These are phyloP conservation scores for Eucalyptus grandis DNA, from an alignment of 345 rosid genomes.

Conservation along the genomic window DNA sequence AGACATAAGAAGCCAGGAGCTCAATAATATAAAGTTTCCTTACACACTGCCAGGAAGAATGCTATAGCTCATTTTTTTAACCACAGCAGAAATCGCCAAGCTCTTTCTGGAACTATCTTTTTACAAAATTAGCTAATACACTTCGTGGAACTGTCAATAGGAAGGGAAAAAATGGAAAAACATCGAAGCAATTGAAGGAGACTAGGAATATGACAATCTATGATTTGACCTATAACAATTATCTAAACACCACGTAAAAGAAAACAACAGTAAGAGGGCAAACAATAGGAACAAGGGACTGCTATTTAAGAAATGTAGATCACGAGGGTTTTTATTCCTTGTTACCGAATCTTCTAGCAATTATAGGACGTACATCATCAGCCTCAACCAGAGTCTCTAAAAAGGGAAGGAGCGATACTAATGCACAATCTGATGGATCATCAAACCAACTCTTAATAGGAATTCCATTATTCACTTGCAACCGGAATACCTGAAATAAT, in stretches of 20 bases:
- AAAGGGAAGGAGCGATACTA: slow-evolving; percentile 82
- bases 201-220: neutral
- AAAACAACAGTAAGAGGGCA: neutral
- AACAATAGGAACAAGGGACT: neutral
- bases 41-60: neutral
- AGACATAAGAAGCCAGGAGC: neutral
- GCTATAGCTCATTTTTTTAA: neutral
- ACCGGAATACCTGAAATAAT: slow-evolving; percentile 27
- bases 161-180: neutral
- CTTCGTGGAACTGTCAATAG: neutral
- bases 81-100: neutral
- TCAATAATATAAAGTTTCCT: neutral
- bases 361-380: slow-evolving; percentile 95
- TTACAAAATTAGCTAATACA: neutral
- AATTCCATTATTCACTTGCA: slow-evolving; percentile 95
- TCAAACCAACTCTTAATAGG: slow-evolving; percentile 98
- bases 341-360: slow-evolving; percentile 83
- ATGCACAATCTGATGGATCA: slow-evolving; percentile 80
- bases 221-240: neutral
- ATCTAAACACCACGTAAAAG: neutral
- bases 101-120: neutral
- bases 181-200: neutral
- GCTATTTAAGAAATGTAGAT: neutral
- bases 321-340: slow-evolving; percentile 25
- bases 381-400: slow-evolving; percentile 77